A percentile compares a stretch with the other conserved stretches of the same genome.
phyloP scores from a whole-genome alignment of 495 filamentous ascomycete species.

The Rhizodiscina lignyota region DNA sequence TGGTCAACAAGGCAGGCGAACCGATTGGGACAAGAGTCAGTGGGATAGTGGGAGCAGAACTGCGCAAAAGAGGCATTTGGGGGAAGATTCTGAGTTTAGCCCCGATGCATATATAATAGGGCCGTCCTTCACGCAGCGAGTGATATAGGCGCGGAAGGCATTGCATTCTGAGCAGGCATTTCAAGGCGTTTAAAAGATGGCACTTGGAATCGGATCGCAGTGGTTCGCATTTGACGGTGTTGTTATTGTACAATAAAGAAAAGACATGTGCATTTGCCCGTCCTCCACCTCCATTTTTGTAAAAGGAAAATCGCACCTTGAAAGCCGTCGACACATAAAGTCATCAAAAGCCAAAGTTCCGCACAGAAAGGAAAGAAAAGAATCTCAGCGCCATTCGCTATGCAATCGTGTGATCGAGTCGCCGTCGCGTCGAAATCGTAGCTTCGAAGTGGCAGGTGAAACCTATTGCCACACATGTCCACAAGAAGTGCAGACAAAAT shows the following conservation, averaged over 20 bases:
- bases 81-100: conserved; percentile 95
- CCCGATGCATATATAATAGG: conserved; percentile 64
- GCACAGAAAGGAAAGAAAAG: too few relatives aligned
- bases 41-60: conserved; percentile 71
- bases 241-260: too few relatives aligned
- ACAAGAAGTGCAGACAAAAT: not conserved
- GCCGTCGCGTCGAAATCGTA: not conserved
- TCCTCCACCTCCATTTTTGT: too few relatives aligned
- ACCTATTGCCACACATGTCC: not conserved
- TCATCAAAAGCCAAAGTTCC: too few relatives aligned
- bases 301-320: too few relatives aligned
- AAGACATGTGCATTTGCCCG: too few relatives aligned
- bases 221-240: too few relatives aligned
- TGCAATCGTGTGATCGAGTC: too few relatives aligned
- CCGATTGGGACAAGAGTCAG: conserved; percentile 88
- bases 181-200: too few relatives aligned
- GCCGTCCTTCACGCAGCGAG: not conserved
- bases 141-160: not conserved
- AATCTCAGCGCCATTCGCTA: not conserved
- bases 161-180: too few relatives aligned
- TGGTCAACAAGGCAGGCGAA: conserved; percentile 94
- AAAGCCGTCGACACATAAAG: too few relatives aligned
- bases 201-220: too few relatives aligned
- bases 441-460: not conserved
- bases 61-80: conserved; percentile 82